A percentile compares a stretch with the other conserved stretches of the same genome.
phyloP scores from a whole-genome alignment of 2,329 filamentous ascomycete species.

The Colletotrichum lindemuthianum region DNA sequence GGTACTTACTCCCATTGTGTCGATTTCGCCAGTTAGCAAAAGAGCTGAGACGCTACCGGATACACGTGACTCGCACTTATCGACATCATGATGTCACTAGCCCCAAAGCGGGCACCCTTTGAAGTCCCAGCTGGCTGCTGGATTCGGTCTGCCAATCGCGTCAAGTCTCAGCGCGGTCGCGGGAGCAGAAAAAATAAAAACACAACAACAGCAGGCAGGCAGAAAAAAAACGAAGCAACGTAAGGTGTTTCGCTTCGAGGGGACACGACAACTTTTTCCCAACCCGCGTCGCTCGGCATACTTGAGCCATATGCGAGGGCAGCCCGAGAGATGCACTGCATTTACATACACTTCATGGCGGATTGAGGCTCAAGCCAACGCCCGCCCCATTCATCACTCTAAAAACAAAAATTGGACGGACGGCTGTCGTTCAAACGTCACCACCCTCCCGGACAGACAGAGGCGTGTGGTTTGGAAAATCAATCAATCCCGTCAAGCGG shows the following conservation, averaged over 20 bases:
- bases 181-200: not conserved
- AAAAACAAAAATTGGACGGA: slow-evolving; percentile 1
- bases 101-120: not conserved
- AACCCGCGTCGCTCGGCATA: no score
- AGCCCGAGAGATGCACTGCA: no score
- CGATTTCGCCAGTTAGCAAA: no score
- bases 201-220: not conserved
- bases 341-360: no score
- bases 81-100: slow-evolving; percentile 8
- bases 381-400: not conserved
- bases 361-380: no score
- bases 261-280: not conserved
- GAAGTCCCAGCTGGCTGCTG: not conserved
- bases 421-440: not conserved
- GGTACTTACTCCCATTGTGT: no score
- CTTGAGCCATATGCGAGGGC: no score
- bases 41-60: no score
- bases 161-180: not conserved
- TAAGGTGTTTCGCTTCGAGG: slow-evolving; percentile 7
- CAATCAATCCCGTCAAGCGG: slow-evolving; percentile 2
- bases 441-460: slow-evolving; percentile 19
- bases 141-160: not conserved
- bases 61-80: slow-evolving; percentile 7
- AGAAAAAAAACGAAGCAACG: slow-evolving; percentile 2
- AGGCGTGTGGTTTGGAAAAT: slow-evolving; percentile 16